Percentiles rank a stretch among this genome's conserved stretches.
These are phyloP conservation scores for Monilinia polystroma DNA, from an alignment of 2,329 filamentous ascomycete species.

Conservation along the genomic window DNA sequence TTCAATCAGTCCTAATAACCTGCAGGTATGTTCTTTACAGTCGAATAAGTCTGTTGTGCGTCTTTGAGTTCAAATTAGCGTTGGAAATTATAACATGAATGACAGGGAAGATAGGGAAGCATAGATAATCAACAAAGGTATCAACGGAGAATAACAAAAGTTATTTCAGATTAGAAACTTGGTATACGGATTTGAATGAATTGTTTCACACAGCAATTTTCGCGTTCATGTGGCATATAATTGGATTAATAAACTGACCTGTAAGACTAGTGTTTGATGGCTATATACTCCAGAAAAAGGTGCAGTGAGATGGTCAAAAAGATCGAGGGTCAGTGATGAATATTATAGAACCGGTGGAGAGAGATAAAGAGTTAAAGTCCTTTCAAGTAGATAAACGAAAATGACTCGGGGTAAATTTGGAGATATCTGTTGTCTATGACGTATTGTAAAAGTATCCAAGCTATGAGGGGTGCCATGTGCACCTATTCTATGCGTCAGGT, in stretches of 20 bases:
- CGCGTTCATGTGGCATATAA: slow-evolving; percentile 30
- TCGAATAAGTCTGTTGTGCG: no score
- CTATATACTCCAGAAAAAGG: slow-evolving; percentile 23
- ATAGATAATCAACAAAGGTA: no score
- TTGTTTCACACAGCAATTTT: no score
- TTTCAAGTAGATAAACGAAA: background rate
- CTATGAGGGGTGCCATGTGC: background rate
- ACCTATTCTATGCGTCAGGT: background rate
- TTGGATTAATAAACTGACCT: slow-evolving; percentile 25
- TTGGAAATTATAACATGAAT: no score
- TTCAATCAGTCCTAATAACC: no score
- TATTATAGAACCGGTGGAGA: slow-evolving; percentile 19
- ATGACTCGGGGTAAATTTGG: background rate
- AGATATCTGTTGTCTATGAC: background rate
- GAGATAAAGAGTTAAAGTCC: background rate
- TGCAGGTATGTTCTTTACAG: no score
- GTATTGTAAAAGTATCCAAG: background rate
- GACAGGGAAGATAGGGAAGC: no score
- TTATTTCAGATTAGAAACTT: no score
- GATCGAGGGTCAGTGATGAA: slow-evolving; percentile 27
- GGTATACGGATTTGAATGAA: no score
- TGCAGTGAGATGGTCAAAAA: slow-evolving; percentile 31
- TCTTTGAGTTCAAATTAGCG: no score
- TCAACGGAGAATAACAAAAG: no score
- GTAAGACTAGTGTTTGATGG: slow-evolving; percentile 27